Base-by-base conservation (phyloP, 495 filamentous ascomycete genomes). In the Letharia lupina region DNA sequence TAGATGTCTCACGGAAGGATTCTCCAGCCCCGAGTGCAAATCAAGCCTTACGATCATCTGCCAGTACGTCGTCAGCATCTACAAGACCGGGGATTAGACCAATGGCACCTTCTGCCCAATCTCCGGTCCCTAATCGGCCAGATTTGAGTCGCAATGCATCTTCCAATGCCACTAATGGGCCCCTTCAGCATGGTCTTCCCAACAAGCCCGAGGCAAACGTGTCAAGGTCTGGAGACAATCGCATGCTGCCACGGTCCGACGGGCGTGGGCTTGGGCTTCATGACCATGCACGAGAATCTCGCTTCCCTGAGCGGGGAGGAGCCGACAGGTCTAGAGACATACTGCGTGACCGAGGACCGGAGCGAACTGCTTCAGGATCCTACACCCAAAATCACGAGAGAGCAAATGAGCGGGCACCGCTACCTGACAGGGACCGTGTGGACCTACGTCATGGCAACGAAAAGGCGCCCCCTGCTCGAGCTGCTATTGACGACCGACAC, bases 141-240 rank as follows among this genome's bases (percentile, higher is more conserved):
- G 71, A 73, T n/a, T 6, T 59, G 40, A 60, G 47, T 15, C 42
- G 69, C 47, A 64, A 44, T 23, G 62, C 48, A 35, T 60, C 67
- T 35, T 63, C 70, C 18, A 57, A 35, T 42, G 42, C 59, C 57
- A 23, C 59, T 12, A 68, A 66, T 45, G 69, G 62, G 11, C 62
- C 65, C 31, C 33, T 64, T 33, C 67, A 66, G 56, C 64, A 70
- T 47, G 61, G 63, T 48, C 65, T 73, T 23, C 71, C 71, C 15
- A 71, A 60, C 56, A 72, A 67, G 20, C 71, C 71, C 10, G 69
- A 73, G 16, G 37, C 65, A 59, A 56, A 67, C 18, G 45, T 42
- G 28, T 39, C 50, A 20, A 60, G 71, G 64, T 33, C 31, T 18
- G 56, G 35, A 44, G 67, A 71, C 23, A 33, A 65, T 33, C 67